Evolutionary conservation across 1,284 basidiomycete genomes (phyloP).

Genomic region (Fereydounia khargensis): DNA sequence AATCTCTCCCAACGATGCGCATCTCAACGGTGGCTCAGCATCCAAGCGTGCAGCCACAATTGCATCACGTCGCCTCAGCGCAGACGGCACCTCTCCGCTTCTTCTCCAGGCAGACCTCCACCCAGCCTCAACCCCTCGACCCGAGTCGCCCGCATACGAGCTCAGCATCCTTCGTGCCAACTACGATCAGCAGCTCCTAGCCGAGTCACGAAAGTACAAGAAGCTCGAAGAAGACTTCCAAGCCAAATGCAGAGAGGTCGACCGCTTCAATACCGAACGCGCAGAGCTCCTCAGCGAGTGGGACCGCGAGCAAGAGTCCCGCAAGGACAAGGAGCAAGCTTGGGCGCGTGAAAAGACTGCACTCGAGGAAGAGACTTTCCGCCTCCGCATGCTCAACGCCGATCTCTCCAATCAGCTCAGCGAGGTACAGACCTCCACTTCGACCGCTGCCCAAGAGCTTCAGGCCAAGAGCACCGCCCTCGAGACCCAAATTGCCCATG

Average conservation of each 20-base stretch:
- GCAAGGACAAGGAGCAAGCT: constrained; percentile 17
- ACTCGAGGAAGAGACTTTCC: constrained; percentile 27
- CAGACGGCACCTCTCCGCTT: constrained; percentile 24
- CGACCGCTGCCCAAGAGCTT: constrained; percentile 5
- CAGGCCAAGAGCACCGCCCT: constrained; percentile 8
- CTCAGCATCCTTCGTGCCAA: constrained; percentile 35
- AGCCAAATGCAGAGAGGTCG: constrained; percentile 42
- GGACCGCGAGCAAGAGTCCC: constrained; percentile 37
- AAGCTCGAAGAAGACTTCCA: constrained; percentile 37
- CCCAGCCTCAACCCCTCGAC: constrained; percentile 10
- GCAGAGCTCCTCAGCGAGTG: constrained; percentile 45
- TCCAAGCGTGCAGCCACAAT: constrained; percentile 14
- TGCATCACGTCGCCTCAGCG: constrained; percentile 19
- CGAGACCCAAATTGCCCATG: constrained; percentile 15
- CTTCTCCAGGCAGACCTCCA: constrained; percentile 14
- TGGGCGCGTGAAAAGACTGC: constrained; percentile 13
- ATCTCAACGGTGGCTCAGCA: constrained; percentile 8
- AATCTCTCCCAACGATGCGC: constrained; percentile 10
- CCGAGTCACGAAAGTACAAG: constrained; percentile 36
- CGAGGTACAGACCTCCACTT: constrained; percentile 5
- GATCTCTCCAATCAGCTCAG: constrained; percentile 20
- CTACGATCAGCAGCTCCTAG: constrained; percentile 41
- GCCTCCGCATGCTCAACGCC: constrained; percentile 17
- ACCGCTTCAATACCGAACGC: constrained; percentile 42
- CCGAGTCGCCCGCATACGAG: constrained; percentile 31